Conservation (phyloP, 371 early-diverging fungal genomes). For the Syncephalastrum monosporum region DNA sequence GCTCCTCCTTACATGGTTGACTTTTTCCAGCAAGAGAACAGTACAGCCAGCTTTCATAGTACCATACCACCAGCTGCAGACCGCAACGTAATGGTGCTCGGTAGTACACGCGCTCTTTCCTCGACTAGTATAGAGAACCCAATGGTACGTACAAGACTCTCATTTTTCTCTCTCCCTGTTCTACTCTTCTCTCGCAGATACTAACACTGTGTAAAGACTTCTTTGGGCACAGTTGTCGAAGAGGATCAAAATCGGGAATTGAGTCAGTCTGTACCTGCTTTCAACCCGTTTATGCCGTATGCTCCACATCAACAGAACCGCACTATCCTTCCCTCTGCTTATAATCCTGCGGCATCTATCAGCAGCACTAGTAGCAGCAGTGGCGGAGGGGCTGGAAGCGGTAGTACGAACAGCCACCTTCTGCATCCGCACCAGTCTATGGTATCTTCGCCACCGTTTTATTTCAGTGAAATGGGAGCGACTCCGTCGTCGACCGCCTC, state of each 20-base stretch:
- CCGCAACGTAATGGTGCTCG: slow-evolving; percentile 17
- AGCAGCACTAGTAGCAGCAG: slow-evolving; percentile 1
- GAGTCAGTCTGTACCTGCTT: slow-evolving; percentile 10
- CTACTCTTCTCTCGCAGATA: no score
- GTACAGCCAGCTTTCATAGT: background rate
- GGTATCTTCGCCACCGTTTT: slow-evolving; percentile 9
- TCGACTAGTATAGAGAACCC: background rate
- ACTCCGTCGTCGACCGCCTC: slow-evolving; percentile 11
- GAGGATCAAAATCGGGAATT: slow-evolving; percentile 8
- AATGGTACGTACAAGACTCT: no score
- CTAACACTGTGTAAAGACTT: background rate
- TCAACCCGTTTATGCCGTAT: slow-evolving; percentile 6
- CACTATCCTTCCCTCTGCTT: slow-evolving; percentile 5
- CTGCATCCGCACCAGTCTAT: slow-evolving; percentile 7
- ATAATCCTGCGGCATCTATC: background rate
- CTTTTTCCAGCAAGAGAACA: slow-evolving; percentile 4
- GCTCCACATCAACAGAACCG: slow-evolving; percentile 4
- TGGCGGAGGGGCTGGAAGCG: no score
- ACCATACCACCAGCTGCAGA: no score
- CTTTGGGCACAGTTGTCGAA: slow-evolving; percentile 7
- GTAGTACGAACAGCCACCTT: background rate
- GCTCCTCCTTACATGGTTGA: slow-evolving; percentile 27
- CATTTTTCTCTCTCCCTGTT: no score
- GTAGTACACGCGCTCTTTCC: slow-evolving; percentile 14
- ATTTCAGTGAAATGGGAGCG: slow-evolving; percentile 7